These are phyloP conservation scores for Setaria italica DNA, from an alignment of 202 grass and related monocot species.

Conservation along the genomic window DNA sequence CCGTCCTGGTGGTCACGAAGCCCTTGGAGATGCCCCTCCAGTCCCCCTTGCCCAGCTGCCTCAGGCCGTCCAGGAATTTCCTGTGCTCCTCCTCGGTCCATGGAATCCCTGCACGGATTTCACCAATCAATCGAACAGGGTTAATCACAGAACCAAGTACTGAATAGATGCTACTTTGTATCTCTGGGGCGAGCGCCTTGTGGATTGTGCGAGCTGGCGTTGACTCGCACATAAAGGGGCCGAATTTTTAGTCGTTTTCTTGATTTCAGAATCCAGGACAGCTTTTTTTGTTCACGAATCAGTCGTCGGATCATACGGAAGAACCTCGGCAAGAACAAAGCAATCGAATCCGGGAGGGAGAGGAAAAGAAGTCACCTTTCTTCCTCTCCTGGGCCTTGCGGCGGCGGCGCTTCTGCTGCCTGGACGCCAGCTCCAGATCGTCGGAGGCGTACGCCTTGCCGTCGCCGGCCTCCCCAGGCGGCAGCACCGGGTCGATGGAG, in stretches of 20 bases:
- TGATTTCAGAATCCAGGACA: slow-evolving; percentile 3
- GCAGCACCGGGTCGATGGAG: not conserved
- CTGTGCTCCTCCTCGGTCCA: slow-evolving; percentile 92
- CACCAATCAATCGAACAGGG: slow-evolving; percentile 4
- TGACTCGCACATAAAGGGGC: not conserved
- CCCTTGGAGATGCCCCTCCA: slow-evolving; percentile 85
- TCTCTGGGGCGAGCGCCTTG: slow-evolving; percentile 1
- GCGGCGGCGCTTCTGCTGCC: slow-evolving; percentile 62
- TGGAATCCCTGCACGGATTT: slow-evolving; percentile 58
- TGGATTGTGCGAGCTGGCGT: not conserved
- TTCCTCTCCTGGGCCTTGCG: slow-evolving; percentile 68
- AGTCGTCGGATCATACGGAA: not conserved
- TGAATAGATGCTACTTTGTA: not conserved
- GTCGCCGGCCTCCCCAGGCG: slow-evolving; percentile 8
- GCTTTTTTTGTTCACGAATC: not conserved
- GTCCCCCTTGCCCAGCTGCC: slow-evolving; percentile 75
- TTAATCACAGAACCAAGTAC: slow-evolving; percentile 6
- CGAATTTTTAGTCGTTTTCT: not conserved
- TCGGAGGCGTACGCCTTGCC: slow-evolving; percentile 59
- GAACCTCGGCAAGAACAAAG: not conserved
- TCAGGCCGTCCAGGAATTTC: slow-evolving; percentile 74
- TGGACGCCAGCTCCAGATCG: slow-evolving; percentile 46
- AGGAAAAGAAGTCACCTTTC: slow-evolving; percentile 52
- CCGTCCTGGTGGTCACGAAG: slow-evolving; percentile 76
- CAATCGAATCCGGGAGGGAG: not conserved